phyloP scores from a whole-genome alignment of 1,284 basidiomycete genomes.

The Ceratobasidium sp. region DNA sequence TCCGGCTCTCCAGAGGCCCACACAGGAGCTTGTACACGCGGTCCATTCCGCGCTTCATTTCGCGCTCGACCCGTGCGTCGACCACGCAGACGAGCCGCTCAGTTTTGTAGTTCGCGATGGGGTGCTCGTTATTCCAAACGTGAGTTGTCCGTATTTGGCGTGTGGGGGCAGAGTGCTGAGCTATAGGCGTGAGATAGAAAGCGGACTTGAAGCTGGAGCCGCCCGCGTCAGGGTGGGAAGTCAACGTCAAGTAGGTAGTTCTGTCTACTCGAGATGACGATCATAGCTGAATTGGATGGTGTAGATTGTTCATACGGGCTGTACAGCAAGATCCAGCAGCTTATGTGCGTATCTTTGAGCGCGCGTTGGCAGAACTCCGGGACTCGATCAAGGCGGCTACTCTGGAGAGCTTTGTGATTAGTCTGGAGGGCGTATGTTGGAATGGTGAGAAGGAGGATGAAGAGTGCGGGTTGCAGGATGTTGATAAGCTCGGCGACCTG shows the following conservation, averaged over 20 bases:
- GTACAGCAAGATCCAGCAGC: not conserved
- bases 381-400: not conserved
- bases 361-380: conserved; percentile 12
- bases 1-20: conserved; percentile 44
- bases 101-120: conserved; percentile 44
- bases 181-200: not conserved
- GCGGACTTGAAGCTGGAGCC: conserved; percentile 19
- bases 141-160: not conserved
- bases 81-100: conserved; percentile 45
- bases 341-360: conserved; percentile 33
- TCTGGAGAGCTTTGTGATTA: conserved; percentile 30
- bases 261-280: not conserved
- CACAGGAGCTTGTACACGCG: conserved; percentile 48
- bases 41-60: conserved; percentile 48
- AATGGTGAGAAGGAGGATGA: conserved; percentile 37
- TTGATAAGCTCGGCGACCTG: conserved; percentile 34
- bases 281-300: not conserved
- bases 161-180: not conserved
- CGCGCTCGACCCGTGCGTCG: conserved; percentile 48
- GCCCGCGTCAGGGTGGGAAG: conserved; percentile 22
- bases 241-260: conserved; percentile 32
- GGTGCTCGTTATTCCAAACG: conserved; percentile 28
- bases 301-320: conserved; percentile 22
- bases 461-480: conserved; percentile 25
- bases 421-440: conserved; percentile 10